Conservation (phyloP, 2,329 filamentous ascomycete species). For the Fusarium sp. region DNA sequence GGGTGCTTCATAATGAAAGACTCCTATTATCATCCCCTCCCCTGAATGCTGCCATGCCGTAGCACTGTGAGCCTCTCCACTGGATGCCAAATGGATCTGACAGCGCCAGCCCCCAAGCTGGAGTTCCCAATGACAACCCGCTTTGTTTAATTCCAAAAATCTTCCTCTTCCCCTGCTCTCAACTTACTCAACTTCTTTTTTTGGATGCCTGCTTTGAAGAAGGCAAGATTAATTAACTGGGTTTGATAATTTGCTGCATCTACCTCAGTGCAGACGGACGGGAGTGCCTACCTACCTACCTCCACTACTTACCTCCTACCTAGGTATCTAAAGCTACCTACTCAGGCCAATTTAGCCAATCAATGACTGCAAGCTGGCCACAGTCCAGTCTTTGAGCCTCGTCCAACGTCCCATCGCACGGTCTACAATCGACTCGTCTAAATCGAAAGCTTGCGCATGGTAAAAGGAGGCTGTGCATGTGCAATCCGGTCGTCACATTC, state of each 20-base stretch:
- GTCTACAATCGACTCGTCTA: conserved; percentile 32
- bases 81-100: conserved; percentile 28
- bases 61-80: conserved; percentile 33
- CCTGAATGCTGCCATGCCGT: conserved; percentile 9
- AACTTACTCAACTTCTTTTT: neutral
- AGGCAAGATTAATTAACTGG: neutral
- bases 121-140: conserved; percentile 11
- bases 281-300: too few relatives aligned
- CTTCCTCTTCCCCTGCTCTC: conserved; percentile 1
- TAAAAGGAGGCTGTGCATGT: conserved; percentile 45
- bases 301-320: too few relatives aligned
- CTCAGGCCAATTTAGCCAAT: conserved; percentile 35
- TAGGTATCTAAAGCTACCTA: conserved; percentile 18
- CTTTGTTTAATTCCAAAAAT: conserved; percentile 17
- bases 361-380: conserved; percentile 47
- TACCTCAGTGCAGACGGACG: conserved; percentile 3
- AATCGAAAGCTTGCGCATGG: conserved; percentile 36
- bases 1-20: conserved; percentile 16
- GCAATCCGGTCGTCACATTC: conserved; percentile 32
- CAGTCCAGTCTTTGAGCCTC: conserved; percentile 44
- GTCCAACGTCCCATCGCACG: conserved; percentile 45
- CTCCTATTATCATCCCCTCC: conserved; percentile 12
- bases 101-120: conserved; percentile 32
- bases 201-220: neutral
- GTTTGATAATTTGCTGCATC: neutral